phyloP scores from a whole-genome alignment of 257 asterid species.

The Scutellaria barbata region DNA sequence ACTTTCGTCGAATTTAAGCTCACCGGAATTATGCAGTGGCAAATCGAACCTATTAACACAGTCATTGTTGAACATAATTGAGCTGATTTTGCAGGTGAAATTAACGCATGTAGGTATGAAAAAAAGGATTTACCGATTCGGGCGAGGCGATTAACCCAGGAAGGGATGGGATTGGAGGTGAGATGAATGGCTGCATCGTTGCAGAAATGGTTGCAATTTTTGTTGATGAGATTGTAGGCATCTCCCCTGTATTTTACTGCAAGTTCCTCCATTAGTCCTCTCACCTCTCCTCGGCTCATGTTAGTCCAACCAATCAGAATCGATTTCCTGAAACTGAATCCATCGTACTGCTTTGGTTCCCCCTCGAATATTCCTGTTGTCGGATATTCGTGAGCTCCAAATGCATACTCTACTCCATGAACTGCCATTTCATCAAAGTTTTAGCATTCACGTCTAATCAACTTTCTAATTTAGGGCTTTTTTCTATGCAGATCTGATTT shows the following conservation, averaged over 20 bases:
- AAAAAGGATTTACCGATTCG: constrained; percentile 46
- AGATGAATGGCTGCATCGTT: constrained; percentile 56
- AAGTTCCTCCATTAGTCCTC: constrained; percentile 53
- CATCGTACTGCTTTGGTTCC: constrained; percentile 60
- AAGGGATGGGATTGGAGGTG: constrained; percentile 59
- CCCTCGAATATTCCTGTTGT: constrained; percentile 70
- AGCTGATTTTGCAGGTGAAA: too few species aligned
- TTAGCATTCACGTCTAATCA: too few species aligned
- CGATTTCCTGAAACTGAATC: constrained; percentile 61
- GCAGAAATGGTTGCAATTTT: constrained; percentile 81
- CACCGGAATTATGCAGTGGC: constrained; percentile 76
- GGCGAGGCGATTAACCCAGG: constrained; percentile 80
- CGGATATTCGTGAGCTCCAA: constrained; percentile 69
- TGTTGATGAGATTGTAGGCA: constrained; percentile 61
- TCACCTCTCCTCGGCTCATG: constrained; percentile 46
- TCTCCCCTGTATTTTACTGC: constrained; percentile 55
- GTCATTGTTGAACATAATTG: too few species aligned
- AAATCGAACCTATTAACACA: constrained; percentile 51
- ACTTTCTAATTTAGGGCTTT: too few species aligned
- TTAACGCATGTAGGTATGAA: too few species aligned
- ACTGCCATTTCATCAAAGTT: constrained; percentile 30
- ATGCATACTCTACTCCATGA: constrained; percentile 73
- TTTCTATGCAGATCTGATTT: constrained; percentile 34
- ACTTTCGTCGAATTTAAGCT: constrained; percentile 63
- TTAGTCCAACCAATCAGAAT: constrained; percentile 63